A percentile compares a stretch with the other conserved stretches of the same genome.
Evolutionary conservation across 2,329 filamentous ascomycete genomes (phyloP).

Genomic region (Fusarium musae): DNA sequence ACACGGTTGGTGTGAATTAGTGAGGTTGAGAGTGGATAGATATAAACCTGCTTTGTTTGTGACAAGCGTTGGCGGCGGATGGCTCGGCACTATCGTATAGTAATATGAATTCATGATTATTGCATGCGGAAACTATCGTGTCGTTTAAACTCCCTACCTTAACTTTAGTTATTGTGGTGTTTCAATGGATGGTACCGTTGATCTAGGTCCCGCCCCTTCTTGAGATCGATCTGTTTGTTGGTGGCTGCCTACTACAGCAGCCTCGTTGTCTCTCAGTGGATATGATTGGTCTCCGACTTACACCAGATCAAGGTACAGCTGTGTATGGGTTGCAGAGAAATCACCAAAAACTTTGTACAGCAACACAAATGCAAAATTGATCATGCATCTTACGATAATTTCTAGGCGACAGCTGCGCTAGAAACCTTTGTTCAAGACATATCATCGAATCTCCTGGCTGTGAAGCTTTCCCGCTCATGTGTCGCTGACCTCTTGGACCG

Average conservation of each 20-base stretch:
- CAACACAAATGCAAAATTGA: background rate
- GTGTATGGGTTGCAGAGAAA: constrained; percentile 15
- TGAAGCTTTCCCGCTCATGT: background rate
- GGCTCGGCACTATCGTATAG: constrained; percentile 28
- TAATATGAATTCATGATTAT: constrained; percentile 3
- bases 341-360: constrained; percentile 1
- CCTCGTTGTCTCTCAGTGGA: constrained; percentile 9
- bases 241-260: constrained; percentile 33
- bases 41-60: constrained; percentile 20
- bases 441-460: background rate
- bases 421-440: background rate
- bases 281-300: constrained; percentile 32
- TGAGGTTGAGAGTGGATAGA: background rate
- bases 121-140: constrained; percentile 34
- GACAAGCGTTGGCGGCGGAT: constrained; percentile 10
- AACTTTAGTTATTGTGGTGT: constrained; percentile 17
- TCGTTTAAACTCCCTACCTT: background rate
- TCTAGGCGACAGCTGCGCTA: background rate
- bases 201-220: constrained; percentile 30
- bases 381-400: background rate
- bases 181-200: constrained; percentile 17
- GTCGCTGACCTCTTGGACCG: background rate
- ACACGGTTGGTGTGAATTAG: constrained; percentile 4
- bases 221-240: constrained; percentile 30
- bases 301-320: constrained; percentile 23